Evolutionary conservation across 768 basidiomycete species (phyloP).

Genomic region (Tremella fuciformis): DNA sequence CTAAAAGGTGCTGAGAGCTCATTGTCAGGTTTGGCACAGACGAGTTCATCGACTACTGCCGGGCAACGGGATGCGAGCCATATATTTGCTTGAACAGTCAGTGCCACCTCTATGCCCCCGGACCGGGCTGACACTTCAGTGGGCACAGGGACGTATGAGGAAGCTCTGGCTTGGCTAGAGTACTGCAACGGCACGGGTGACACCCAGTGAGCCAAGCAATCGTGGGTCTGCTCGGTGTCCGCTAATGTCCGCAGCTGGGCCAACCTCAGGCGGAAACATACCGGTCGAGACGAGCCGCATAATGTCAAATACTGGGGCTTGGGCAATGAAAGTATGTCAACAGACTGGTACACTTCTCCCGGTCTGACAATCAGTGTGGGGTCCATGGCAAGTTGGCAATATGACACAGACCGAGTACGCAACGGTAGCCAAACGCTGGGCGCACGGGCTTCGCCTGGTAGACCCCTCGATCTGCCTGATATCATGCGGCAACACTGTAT

Average conservation of each 20-base stretch:
- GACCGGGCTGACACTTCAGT: conserved; percentile 38
- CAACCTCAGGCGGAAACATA: conserved; percentile 60
- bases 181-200: conserved; percentile 61
- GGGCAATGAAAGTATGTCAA: conserved; percentile 59
- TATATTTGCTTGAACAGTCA: conserved; percentile 61
- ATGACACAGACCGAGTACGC: conserved; percentile 61
- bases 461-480: conserved; percentile 61
- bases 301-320: conserved; percentile 56
- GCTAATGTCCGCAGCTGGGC: conserved; percentile 58
- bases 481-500: conserved; percentile 56
- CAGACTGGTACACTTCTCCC: not conserved
- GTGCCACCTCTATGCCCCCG: conserved; percentile 10
- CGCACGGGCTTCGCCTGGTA: conserved; percentile 61
- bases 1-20: not conserved
- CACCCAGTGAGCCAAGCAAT: conserved; percentile 48
- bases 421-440: conserved; percentile 62
- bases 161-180: conserved; percentile 62
- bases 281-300: conserved; percentile 60
- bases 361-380: conserved; percentile 36
- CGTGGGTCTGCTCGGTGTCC: too few relatives aligned
- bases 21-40: conserved; percentile 58
- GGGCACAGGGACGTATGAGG: conserved; percentile 64
- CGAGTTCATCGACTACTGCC: conserved; percentile 61
- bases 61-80: conserved; percentile 59
- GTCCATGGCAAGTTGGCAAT: conserved; percentile 59